Evolutionary conservation across 257 asterid genomes (phyloP), one percentile per base, ranked within the genome.

Genomic region (Schizonepeta tenuifolia): DNA sequence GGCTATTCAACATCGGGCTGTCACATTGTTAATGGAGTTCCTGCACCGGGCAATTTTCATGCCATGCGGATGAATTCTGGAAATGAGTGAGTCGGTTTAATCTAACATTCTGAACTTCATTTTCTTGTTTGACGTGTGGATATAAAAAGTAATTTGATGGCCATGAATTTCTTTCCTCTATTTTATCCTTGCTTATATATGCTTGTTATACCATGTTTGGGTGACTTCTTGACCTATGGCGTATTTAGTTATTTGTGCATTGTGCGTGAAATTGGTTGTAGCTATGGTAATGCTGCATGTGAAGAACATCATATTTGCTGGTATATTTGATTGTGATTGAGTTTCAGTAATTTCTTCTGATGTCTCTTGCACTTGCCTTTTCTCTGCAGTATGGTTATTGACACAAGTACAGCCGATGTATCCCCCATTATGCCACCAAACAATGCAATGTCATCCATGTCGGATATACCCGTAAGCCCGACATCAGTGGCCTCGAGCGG

Each of bases 401-500:
- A 82, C 72, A 83, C 80, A 20, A 74, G 77, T 67, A 72, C 82
- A 56, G 79, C 90, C 0, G 93, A 89, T 51, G 86, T 86, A 13
- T 68, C 92, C 22, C 86, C 90, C 10, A 76, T 82, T 36, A 71
- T 86, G 82, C 91, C 93, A 51, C 96, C 86, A 13, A 85, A 81
- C 80, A 85, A 88, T 80, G 90, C 79, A 3, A 84, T 86, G 86
- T 83, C 96, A 60, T 81, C 95, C 49, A 82, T 89, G 87, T 86
- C 96, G 2, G 96, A 91, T 73, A 84, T 91, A 84, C 91, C 96
- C 4, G 85, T 91, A 44, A 94, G 97, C 90, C 96, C 96, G 35
- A 82, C 96, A 46, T 89, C 97, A 64, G 96, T 84, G 50, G 96
- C 96, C 17, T 93, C 98, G 13, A 89, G 96, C 65, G 96, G 97